Conservation (phyloP, 345 rosid species). For the Cardamine resedifolia region DNA sequence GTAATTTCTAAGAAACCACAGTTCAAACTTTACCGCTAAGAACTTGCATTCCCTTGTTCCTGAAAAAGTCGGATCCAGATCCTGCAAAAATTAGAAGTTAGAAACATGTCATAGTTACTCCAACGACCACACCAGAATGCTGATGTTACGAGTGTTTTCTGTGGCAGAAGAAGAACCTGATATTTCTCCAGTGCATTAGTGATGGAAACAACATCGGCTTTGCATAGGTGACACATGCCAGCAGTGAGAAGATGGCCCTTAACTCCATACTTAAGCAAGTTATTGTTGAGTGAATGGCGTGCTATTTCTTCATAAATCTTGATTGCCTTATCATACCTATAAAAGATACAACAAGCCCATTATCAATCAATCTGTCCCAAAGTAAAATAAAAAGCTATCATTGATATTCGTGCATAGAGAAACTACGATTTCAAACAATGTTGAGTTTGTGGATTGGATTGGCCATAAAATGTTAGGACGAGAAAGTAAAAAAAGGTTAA, state of each 20-base stretch:
- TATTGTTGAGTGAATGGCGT: conserved; percentile 62
- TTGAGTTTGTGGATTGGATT: background rate
- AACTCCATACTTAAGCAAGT: conserved; percentile 94
- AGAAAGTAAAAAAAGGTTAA: background rate
- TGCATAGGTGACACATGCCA: conserved; percentile 95
- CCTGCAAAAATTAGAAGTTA: conserved; percentile 52
- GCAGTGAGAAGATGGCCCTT: conserved; percentile 98
- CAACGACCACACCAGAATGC: background rate
- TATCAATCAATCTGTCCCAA: conserved; percentile 18
- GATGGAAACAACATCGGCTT: conserved; percentile 84
- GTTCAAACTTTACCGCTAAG: conserved; percentile 47
- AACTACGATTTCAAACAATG: conserved; percentile 3
- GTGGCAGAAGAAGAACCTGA: conserved; percentile 55
- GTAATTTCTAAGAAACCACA: background rate
- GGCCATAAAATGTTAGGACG: background rate
- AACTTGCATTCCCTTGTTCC: conserved; percentile 89
- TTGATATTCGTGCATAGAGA: background rate
- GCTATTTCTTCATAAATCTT: conserved; percentile 92
- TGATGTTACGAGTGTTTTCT: background rate
- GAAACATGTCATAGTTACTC: conserved; percentile 12
- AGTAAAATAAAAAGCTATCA: conserved; percentile 5
- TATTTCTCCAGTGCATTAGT: conserved; percentile 86
- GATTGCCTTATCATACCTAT: conserved; percentile 84
- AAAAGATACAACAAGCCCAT: conserved; percentile 33
- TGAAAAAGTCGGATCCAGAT: conserved; percentile 90